Conservation (phyloP, 495 filamentous ascomycete genomes). For the Cetradonia linearis region DNA sequence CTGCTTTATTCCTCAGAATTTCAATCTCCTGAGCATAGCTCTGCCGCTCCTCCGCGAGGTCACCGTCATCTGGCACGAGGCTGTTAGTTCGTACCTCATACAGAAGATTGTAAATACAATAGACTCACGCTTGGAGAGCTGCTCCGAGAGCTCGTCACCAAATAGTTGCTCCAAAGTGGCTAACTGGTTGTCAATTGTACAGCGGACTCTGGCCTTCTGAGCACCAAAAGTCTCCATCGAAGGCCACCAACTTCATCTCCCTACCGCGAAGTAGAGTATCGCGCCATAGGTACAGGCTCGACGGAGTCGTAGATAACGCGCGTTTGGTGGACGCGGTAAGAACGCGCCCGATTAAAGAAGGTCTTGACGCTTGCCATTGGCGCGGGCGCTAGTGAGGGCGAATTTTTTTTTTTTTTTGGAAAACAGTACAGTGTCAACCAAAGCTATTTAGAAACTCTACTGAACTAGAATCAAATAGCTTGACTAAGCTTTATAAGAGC, state of each 20-base stretch:
- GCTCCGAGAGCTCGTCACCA: slow-evolving; percentile 2
- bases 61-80: not conserved
- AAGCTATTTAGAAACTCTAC: too few relatives aligned
- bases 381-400: too few relatives aligned
- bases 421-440: too few relatives aligned
- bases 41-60: slow-evolving; percentile 13
- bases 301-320: not conserved
- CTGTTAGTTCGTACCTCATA: not conserved
- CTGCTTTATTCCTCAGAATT: slow-evolving; percentile 23
- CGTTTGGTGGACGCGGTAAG: not conserved
- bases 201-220: not conserved
- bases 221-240: slow-evolving; percentile 1
- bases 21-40: slow-evolving; percentile 26
- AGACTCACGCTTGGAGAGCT: slow-evolving; percentile 11
- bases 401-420: too few relatives aligned
- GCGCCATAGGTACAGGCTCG: not conserved
- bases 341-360: too few relatives aligned
- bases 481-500: too few relatives aligned
- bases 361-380: too few relatives aligned
- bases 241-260: not conserved
- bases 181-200: slow-evolving; percentile 1
- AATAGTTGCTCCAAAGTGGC: slow-evolving; percentile 1
- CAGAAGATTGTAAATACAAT: not conserved
- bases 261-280: too few relatives aligned
- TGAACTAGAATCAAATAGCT: too few relatives aligned